Conservation (phyloP, 495 filamentous ascomycete genomes). For the Neurospora sp. region DNA sequence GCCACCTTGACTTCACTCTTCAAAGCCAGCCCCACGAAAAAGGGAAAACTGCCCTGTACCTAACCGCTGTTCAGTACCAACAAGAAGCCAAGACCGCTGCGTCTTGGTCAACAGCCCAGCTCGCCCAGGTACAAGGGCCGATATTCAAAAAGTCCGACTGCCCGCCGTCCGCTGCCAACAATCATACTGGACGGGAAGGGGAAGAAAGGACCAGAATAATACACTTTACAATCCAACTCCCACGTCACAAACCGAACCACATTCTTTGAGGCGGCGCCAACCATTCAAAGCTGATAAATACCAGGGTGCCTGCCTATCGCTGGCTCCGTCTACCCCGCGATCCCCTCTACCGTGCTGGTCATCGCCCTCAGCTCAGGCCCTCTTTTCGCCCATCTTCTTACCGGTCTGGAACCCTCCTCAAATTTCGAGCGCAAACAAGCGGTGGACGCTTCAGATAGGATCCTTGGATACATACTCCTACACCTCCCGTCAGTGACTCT, state of each 20-base stretch:
- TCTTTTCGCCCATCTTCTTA: not conserved
- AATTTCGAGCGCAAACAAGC: not conserved
- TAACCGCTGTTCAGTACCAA: not conserved
- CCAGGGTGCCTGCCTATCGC: not conserved
- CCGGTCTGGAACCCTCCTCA: not conserved
- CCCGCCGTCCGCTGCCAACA: not conserved
- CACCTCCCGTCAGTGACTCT: not conserved
- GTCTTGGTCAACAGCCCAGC: not conserved
- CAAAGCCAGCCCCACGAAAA: not conserved
- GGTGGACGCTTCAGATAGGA: not conserved
- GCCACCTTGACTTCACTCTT: not conserved
- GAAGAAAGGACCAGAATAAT: not conserved
- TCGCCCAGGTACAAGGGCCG: not conserved
- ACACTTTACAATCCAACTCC: not conserved
- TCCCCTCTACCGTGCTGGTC: not conserved
- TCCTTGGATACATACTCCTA: not conserved
- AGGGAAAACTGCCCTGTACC: not conserved
- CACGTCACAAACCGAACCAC: not conserved
- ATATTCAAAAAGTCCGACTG: not conserved
- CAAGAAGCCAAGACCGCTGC: not conserved
- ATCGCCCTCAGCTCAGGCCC: not conserved
- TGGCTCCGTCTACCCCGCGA: not conserved
- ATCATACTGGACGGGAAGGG: not conserved
- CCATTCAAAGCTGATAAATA: not conserved
- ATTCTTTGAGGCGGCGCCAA: not conserved